phyloP scores from a whole-genome alignment of 1,284 basidiomycete species.

The Cryptococcus sp. region DNA sequence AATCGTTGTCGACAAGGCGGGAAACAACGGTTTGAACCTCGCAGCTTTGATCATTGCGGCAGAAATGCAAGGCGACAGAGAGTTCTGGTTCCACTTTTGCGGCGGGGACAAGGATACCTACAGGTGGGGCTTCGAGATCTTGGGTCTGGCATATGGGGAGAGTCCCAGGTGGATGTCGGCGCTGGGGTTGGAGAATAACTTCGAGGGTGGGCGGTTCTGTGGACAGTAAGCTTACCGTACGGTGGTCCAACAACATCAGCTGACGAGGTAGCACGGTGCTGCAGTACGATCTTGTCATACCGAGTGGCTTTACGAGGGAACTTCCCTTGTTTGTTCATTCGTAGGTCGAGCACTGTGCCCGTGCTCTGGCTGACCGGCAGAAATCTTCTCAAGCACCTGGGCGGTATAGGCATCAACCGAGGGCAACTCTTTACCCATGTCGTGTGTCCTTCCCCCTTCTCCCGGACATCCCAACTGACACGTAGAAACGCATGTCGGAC shows the following conservation, averaged over 20 bases:
- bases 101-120: conserved; percentile 50
- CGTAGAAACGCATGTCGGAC: conserved; percentile 31
- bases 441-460: conserved; percentile 13
- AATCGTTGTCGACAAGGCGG: conserved; percentile 50
- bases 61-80: conserved; percentile 40
- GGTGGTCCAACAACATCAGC: not conserved
- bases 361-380: conserved; percentile 19
- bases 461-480: not conserved
- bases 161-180: conserved; percentile 47
- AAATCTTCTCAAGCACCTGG: conserved; percentile 50
- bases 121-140: conserved; percentile 48
- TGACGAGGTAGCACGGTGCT: conserved; percentile 26
- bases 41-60: conserved; percentile 49
- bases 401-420: conserved; percentile 13
- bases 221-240: conserved; percentile 44
- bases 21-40: conserved; percentile 48
- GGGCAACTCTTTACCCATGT: conserved; percentile 41
- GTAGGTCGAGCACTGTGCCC: conserved; percentile 7
- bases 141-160: conserved; percentile 42
- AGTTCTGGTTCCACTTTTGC: conserved; percentile 50
- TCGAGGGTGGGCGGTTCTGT: conserved; percentile 43
- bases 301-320: conserved; percentile 15
- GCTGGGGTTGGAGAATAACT: conserved; percentile 35
- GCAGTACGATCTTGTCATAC: conserved; percentile 40
- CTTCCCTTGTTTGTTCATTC: conserved; percentile 40